Conservation (phyloP, 805 yeast genomes). For the Kodamaea laetipori region DNA sequence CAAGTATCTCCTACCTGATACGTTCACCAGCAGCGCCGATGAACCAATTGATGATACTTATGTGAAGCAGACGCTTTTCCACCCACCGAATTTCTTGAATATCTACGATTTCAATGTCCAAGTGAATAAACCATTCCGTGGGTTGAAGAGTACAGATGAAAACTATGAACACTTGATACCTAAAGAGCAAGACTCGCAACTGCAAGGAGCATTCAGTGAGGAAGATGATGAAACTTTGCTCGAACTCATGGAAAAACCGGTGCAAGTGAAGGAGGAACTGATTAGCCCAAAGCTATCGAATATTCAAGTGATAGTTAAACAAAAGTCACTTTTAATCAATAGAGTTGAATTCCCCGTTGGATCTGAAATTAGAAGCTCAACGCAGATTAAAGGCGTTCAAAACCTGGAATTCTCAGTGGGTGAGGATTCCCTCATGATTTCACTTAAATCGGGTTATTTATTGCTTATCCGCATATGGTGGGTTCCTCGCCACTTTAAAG, state of each 20-base stretch:
- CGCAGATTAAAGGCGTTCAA: slow-evolving; percentile 27
- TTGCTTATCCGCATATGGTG: slow-evolving; percentile 41
- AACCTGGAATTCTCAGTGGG: slow-evolving; percentile 18
- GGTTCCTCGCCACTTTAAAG: slow-evolving; percentile 34
- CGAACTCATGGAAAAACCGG: slow-evolving; percentile 6
- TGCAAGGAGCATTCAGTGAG: slow-evolving; percentile 36
- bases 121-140: slow-evolving; percentile 33
- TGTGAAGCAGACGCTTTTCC: slow-evolving; percentile 32
- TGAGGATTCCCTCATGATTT: slow-evolving; percentile 43
- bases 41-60: background rate
- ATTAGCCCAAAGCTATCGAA: background rate
- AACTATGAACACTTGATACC: slow-evolving; percentile 36
- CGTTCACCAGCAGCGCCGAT: background rate
- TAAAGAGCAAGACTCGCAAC: slow-evolving; percentile 35
- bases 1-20: slow-evolving; percentile 8
- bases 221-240: slow-evolving; percentile 24
- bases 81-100: slow-evolving; percentile 40
- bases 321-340: slow-evolving; percentile 34
- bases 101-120: slow-evolving; percentile 40
- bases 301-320: slow-evolving; percentile 32
- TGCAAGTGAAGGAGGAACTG: background rate
- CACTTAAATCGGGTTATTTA: slow-evolving; percentile 43
- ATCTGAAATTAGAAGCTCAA: slow-evolving; percentile 35
- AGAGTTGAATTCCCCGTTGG: slow-evolving; percentile 33
- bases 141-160: slow-evolving; percentile 40